phyloP scores from a whole-genome alignment of 2,329 filamentous ascomycete species.

The Hymenoscyphus fraxineus region DNA sequence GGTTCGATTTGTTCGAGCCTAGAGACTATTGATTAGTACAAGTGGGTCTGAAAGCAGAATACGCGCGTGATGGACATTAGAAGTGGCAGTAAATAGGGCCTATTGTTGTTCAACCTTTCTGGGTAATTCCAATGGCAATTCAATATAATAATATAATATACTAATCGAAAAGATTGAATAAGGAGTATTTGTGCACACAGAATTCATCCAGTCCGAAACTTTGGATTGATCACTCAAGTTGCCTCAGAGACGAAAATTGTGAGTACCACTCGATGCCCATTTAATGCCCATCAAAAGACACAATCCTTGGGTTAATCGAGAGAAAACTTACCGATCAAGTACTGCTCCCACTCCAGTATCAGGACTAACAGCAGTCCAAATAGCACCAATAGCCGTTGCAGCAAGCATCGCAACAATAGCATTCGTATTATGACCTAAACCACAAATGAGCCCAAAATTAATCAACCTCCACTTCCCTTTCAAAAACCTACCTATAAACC shows the following conservation, averaged over 20 bases:
- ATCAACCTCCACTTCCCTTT: background rate
- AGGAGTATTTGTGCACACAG: too few species aligned
- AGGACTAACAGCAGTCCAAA: slow-evolving; percentile 91
- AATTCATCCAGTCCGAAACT: background rate
- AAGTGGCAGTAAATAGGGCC: too few species aligned
- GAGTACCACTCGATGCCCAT: too few species aligned
- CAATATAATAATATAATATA: too few species aligned
- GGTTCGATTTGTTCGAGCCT: slow-evolving; percentile 76
- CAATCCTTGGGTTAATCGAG: background rate
- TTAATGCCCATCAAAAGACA: too few species aligned
- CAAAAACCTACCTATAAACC: slow-evolving; percentile 56
- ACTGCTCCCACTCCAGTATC: slow-evolving; percentile 91
- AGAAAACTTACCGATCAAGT: slow-evolving; percentile 57
- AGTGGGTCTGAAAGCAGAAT: too few species aligned
- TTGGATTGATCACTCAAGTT: background rate
- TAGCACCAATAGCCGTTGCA: slow-evolving; percentile 73
- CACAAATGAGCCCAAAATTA: background rate
- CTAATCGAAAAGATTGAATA: background rate
- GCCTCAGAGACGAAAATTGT: background rate
- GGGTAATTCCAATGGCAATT: too few species aligned
- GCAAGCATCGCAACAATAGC: slow-evolving; percentile 86
- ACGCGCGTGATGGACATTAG: too few species aligned
- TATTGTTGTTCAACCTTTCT: too few species aligned
- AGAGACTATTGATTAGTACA: background rate
- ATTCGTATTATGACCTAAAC: slow-evolving; percentile 74